These are phyloP conservation scores for Mrakia blollopis DNA, from an alignment of 768 basidiomycete species.

Conservation along the genomic window DNA sequence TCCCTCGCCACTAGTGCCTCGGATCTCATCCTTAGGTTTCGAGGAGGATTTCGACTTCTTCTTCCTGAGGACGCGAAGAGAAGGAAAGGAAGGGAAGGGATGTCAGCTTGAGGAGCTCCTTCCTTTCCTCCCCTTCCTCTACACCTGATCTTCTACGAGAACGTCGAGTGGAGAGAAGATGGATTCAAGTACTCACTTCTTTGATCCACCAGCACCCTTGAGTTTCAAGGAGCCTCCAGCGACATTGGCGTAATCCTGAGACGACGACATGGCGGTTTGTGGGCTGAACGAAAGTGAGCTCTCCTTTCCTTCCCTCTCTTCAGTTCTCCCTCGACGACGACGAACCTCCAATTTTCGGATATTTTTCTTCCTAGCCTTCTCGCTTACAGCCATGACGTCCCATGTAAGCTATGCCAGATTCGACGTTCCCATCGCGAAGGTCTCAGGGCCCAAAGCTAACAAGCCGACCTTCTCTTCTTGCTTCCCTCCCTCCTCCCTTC, in stretches of 20 bases:
- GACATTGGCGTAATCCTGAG: slow-evolving; percentile 70
- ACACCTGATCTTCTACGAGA: slow-evolving; percentile 14
- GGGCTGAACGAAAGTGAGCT: neutral
- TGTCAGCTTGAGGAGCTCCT: slow-evolving; percentile 28
- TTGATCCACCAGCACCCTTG: slow-evolving; percentile 59
- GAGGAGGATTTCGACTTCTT: slow-evolving; percentile 62
- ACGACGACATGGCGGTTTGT: slow-evolving; percentile 29
- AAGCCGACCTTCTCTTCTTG: too few species aligned
- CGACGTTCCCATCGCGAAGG: too few species aligned
- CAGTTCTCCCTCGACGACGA: too few species aligned
- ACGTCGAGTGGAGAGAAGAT: neutral
- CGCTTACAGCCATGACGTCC: too few species aligned
- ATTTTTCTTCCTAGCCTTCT: too few species aligned
- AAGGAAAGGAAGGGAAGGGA: neutral
- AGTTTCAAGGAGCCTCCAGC: slow-evolving; percentile 85
- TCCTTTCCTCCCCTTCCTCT: slow-evolving; percentile 29
- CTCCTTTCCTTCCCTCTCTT: too few species aligned
- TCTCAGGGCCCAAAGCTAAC: too few species aligned
- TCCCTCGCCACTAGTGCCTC: slow-evolving; percentile 38
- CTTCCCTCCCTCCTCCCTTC: neutral
- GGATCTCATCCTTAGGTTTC: slow-evolving; percentile 51
- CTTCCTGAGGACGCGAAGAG: slow-evolving; percentile 60
- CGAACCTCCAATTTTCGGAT: too few species aligned
- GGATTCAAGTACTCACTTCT: slow-evolving; percentile 60
- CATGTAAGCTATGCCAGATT: too few species aligned